Percentiles rank a stretch among this genome's conserved stretches.
phyloP scores from a whole-genome alignment of 306 rosid species.

The Gynostemma pentaphyllum region DNA sequence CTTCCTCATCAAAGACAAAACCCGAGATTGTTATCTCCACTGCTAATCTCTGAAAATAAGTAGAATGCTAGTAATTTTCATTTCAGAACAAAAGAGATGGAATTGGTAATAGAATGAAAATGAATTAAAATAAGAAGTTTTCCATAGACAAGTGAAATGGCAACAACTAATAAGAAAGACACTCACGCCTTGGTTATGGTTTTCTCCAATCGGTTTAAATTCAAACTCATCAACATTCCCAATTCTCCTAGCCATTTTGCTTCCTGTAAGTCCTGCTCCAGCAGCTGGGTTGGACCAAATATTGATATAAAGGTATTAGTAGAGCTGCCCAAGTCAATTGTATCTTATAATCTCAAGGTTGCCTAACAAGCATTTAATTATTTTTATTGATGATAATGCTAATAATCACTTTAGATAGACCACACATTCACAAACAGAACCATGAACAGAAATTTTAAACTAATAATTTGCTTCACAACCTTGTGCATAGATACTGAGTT shows the following conservation, averaged over 20 bases:
- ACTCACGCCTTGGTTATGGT: constrained; percentile 49
- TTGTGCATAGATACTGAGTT: too few species aligned
- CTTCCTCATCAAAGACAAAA: constrained; percentile 58
- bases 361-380: not conserved
- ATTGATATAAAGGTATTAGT: not conserved
- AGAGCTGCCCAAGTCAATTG: not conserved
- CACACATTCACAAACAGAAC: not conserved
- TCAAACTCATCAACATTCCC: constrained; percentile 42
- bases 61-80: constrained; percentile 8
- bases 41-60: constrained; percentile 55
- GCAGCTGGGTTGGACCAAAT: constrained; percentile 32
- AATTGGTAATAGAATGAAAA: not conserved
- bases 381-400: not conserved
- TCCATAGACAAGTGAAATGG: not conserved
- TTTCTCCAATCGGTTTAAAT: constrained; percentile 38
- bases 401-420: not conserved
- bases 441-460: not conserved
- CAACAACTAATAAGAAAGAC: constrained; percentile 1
- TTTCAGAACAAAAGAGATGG: not conserved
- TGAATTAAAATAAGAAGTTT: not conserved
- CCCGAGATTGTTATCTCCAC: constrained; percentile 82
- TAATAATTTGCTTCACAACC: not conserved
- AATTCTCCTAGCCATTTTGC: constrained; percentile 51
- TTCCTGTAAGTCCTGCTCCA: constrained; percentile 55
- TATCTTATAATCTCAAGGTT: not conserved